phyloP scores from a whole-genome alignment of 2,329 filamentous ascomycete species.

The Fusarium burgessii region DNA sequence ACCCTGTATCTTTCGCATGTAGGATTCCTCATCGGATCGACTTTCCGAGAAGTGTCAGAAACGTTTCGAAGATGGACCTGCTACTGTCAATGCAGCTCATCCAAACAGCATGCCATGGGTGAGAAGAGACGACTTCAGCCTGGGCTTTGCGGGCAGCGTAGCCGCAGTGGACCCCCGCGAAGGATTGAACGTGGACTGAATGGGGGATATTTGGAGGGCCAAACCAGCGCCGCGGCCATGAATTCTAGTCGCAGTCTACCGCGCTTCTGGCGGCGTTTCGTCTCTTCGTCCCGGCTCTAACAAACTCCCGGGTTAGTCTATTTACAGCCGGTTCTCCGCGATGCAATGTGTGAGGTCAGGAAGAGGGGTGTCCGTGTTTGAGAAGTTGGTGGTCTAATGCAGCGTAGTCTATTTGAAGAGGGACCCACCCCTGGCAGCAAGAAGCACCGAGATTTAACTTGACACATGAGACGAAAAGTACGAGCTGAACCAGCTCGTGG shows the following conservation, averaged over 20 bases:
- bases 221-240: conserved; percentile 22
- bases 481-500: conserved; percentile 39
- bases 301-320: conserved; percentile 30
- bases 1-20: conserved; percentile 27
- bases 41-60: conserved; percentile 37
- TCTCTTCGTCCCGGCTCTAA: conserved; percentile 37
- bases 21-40: conserved; percentile 36
- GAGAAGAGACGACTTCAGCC: conserved; percentile 8
- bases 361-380: conserved; percentile 34
- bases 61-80: conserved; percentile 27
- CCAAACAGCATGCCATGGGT: conserved; percentile 1
- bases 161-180: conserved; percentile 16
- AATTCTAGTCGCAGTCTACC: conserved; percentile 37
- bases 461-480: conserved; percentile 45
- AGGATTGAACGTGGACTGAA: conserved; percentile 14
- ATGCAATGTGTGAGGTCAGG: conserved; percentile 3
- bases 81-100: conserved; percentile 21
- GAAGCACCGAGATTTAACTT: conserved; percentile 28
- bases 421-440: conserved; percentile 24
- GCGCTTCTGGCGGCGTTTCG: conserved; percentile 41
- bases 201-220: conserved; percentile 13
- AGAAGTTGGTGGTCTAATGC: conserved; percentile 37
- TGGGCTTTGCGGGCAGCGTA: conserved; percentile 25
- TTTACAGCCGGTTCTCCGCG: conserved; percentile 33
- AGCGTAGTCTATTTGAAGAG: conserved; percentile 16